Conservation (phyloP, 192 early-diverging fungal species). For the Geosiphon pyriformis region DNA sequence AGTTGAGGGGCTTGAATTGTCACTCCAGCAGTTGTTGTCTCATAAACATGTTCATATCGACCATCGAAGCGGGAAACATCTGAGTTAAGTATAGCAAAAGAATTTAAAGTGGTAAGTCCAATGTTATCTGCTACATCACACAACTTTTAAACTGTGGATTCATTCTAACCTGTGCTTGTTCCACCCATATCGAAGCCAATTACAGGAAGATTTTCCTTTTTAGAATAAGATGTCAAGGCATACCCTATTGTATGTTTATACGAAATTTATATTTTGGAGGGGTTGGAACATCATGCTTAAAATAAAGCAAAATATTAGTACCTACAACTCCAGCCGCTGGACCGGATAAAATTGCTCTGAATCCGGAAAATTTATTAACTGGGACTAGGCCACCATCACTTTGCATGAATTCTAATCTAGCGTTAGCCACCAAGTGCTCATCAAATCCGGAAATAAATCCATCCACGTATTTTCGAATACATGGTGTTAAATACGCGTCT, state of each 20-base stretch:
- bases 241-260: conserved; percentile 26
- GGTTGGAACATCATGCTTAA: neutral
- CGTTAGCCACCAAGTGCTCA: conserved; percentile 45
- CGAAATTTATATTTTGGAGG: neutral
- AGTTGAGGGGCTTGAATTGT: conserved; percentile 95
- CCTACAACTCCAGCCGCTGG: conserved; percentile 96
- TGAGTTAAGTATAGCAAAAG: conserved; percentile 31
- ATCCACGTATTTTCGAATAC: conserved; percentile 78
- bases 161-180: conserved; percentile 53
- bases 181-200: conserved; percentile 99
- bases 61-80: conserved; percentile 94
- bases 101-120: neutral
- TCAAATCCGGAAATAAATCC: conserved; percentile 90
- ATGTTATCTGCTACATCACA: no score
- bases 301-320: conserved; percentile 25
- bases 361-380: conserved; percentile 78
- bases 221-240: conserved; percentile 46
- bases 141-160: neutral
- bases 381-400: conserved; percentile 92
- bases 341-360: conserved; percentile 87
- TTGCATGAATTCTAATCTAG: conserved; percentile 90
- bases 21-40: conserved; percentile 86
- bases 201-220: conserved; percentile 51
- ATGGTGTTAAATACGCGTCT: conserved; percentile 93
- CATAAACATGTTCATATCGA: conserved; percentile 87